Conservation (phyloP, 495 filamentous ascomycete genomes). For the Aspergillus affinis region DNA sequence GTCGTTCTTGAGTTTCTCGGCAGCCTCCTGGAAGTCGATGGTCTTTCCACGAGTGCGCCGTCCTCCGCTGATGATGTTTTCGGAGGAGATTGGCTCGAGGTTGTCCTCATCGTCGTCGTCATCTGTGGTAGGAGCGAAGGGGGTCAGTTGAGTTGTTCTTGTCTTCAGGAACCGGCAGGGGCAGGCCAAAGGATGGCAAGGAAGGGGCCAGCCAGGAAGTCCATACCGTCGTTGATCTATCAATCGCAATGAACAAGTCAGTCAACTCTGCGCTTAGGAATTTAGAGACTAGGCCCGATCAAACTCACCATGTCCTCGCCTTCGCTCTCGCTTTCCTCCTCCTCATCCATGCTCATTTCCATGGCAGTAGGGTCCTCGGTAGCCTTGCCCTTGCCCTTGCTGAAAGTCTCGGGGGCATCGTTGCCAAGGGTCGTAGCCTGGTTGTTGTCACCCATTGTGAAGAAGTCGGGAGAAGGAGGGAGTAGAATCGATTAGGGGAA, state of each 20-base stretch:
- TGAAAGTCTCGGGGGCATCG: slow-evolving; percentile 36
- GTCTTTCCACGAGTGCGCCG: slow-evolving; percentile 82
- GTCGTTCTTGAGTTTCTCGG: slow-evolving; percentile 55
- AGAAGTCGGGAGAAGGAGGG: slow-evolving; percentile 9
- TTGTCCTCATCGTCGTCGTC: slow-evolving; percentile 76
- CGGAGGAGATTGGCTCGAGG: slow-evolving; percentile 84
- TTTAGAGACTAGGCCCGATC: neutral
- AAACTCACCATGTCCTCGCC: slow-evolving; percentile 60
- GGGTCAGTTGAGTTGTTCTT: neutral
- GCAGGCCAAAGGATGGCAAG: neutral
- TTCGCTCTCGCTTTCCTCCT: slow-evolving; percentile 61
- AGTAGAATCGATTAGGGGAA: slow-evolving; percentile 6
- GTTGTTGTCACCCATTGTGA: slow-evolving; percentile 43
- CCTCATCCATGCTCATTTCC: slow-evolving; percentile 68
- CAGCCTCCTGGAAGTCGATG: slow-evolving; percentile 81
- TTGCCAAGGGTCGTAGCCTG: slow-evolving; percentile 28
- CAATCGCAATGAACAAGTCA: neutral
- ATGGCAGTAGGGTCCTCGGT: slow-evolving; percentile 45
- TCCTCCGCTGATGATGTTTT: slow-evolving; percentile 78
- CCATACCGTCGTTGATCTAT: neutral
- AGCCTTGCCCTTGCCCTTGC: slow-evolving; percentile 64
- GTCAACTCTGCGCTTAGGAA: neutral
- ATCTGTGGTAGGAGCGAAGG: slow-evolving; percentile 26
- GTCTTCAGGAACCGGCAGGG: neutral
- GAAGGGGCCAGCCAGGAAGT: neutral